Evolutionary conservation across 768 basidiomycete genomes (phyloP).

Genomic region (Lactarius hatsudake): DNA sequence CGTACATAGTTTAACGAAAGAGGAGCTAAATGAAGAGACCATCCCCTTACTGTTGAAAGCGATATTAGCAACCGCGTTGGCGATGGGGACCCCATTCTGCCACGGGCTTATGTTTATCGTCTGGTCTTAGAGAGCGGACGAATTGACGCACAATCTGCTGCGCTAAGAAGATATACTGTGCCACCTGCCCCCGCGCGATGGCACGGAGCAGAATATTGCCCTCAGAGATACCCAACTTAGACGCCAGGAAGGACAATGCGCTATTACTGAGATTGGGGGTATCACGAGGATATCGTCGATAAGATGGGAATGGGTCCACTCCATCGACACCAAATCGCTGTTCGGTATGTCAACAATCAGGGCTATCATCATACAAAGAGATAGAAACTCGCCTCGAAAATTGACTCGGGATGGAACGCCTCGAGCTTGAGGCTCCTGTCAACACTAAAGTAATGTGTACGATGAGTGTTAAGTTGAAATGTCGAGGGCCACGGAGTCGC

Average conservation of each 20-base stretch:
- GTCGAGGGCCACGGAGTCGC: slow-evolving; percentile 28
- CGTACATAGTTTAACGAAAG: slow-evolving; percentile 45
- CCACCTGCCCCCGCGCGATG: slow-evolving; percentile 24
- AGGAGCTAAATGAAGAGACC: slow-evolving; percentile 45
- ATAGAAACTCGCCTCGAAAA: slow-evolving; percentile 29
- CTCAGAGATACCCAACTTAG: slow-evolving; percentile 26
- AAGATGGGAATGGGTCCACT: slow-evolving; percentile 28
- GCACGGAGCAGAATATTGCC: slow-evolving; percentile 26
- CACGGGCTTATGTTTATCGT: background rate
- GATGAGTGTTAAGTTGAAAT: slow-evolving; percentile 29
- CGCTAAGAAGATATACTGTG: slow-evolving; percentile 27
- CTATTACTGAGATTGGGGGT: slow-evolving; percentile 24
- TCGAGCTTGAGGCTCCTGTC: slow-evolving; percentile 24
- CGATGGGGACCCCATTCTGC: slow-evolving; percentile 36
- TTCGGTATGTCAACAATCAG: background rate
- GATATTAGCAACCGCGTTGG: slow-evolving; percentile 46
- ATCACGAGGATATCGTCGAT: slow-evolving; percentile 26
- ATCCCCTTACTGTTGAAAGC: slow-evolving; percentile 43
- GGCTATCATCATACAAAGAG: background rate
- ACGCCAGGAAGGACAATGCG: slow-evolving; percentile 30
- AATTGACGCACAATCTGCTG: slow-evolving; percentile 30
- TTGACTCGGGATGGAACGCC: slow-evolving; percentile 33
- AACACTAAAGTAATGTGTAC: slow-evolving; percentile 26
- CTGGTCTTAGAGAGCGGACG: background rate
- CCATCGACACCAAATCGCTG: slow-evolving; percentile 31